Base-by-base conservation (phyloP, 2,329 filamentous ascomycete species). In the Stemphylium beticola region DNA sequence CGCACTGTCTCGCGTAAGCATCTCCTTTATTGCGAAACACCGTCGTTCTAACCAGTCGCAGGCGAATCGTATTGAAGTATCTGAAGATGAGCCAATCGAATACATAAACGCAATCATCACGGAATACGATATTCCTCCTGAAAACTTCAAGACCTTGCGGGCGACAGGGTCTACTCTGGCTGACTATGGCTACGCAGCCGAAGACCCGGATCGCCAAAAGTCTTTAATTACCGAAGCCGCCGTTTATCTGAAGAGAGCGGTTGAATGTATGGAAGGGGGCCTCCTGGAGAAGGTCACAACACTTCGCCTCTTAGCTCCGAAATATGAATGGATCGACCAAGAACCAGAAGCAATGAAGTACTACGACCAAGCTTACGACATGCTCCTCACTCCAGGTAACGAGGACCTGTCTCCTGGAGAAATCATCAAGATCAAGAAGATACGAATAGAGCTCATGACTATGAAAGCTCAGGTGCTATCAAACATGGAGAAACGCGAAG, bases 121-220 rank as follows among this genome's bases (percentile, higher is more conserved):
- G 14, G 11, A 22, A 20, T 49, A 34, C 2, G n/a, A 41, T 3
- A 26, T 49, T 18, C 37, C n/a, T 8, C 10, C 7, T 4, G 38
- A 37, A 12, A 20, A 49, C 15, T 49, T n/a, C n/a, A 49, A 42
- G 31, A 49, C 47, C 12, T 17, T 37, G 12, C 33, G 47, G 15
- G 47, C 47, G 2, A 42, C 20, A 3, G 47, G 47, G 0, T 5
- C 31, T 4, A 49, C 46, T 15, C 4, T 49, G 15, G 20, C 24
- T 20, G 18, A 22, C 5, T 20, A 49, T 26, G 46, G 37, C 2
- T 20, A 18, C 12, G 18, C 5, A 3, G 14, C 11, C 18, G 4
- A 1, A 3, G 46, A 49, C 1, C 5, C 2, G 7, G 29, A 49
- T 26, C 38, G 37, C 18, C 2, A 34, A 24, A 33, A 12, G 15